Evolutionary conservation across 495 filamentous ascomycete species (phyloP).

Genomic region (Penicillium paradoxum): DNA sequence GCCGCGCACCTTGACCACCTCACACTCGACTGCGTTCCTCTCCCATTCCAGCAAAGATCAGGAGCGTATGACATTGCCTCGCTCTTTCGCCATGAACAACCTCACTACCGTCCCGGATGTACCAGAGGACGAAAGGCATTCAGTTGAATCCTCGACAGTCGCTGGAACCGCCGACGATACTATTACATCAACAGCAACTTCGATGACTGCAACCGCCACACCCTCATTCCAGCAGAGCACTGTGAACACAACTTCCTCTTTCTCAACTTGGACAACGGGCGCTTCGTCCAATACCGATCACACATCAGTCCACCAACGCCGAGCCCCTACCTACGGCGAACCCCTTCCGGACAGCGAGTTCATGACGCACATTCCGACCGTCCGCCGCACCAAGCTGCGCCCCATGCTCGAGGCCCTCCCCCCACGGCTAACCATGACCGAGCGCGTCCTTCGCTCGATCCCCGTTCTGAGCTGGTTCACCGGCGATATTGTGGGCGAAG

Average conservation of each 20-base stretch:
- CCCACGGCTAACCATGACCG: constrained; percentile 54
- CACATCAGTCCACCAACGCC: constrained; percentile 39
- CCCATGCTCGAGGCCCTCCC: constrained; percentile 56
- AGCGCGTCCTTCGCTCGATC: constrained; percentile 57
- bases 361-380: constrained; percentile 48
- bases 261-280: constrained; percentile 25
- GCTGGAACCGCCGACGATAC: constrained; percentile 49
- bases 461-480: constrained; percentile 66
- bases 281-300: constrained; percentile 35
- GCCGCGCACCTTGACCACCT: constrained; percentile 34
- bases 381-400: constrained; percentile 50
- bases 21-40: constrained; percentile 37
- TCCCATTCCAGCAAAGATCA: constrained; percentile 30
- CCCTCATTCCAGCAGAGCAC: constrained; percentile 29
- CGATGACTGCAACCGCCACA: constrained; percentile 25
- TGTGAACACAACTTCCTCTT: not conserved
- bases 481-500: constrained; percentile 73
- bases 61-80: constrained; percentile 37
- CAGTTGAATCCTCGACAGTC: constrained; percentile 27
- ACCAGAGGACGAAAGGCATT: constrained; percentile 24
- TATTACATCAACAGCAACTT: constrained; percentile 49
- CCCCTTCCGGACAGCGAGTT: constrained; percentile 40
- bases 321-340: constrained; percentile 19
- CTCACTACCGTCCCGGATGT: constrained; percentile 29
- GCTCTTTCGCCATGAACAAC: constrained; percentile 44